Percentiles rank a stretch among this genome's conserved stretches.
Evolutionary conservation across 2,329 filamentous ascomycete species (phyloP).

Genomic region (Capronia americana): DNA sequence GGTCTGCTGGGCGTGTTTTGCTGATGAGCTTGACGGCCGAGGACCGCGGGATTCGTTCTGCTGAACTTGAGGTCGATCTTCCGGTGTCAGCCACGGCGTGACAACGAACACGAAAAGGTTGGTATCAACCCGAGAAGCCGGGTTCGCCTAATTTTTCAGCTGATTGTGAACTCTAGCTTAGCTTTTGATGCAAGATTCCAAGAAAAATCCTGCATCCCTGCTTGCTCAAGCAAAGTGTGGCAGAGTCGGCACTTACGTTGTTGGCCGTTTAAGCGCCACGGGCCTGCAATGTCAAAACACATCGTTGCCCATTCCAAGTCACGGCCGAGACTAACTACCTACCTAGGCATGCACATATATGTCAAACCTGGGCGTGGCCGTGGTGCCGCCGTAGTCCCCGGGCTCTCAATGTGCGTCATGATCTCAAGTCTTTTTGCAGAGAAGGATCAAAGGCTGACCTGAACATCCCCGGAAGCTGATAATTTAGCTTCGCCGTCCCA

Average conservation of each 20-base stretch:
- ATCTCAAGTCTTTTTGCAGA: neutral
- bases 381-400: neutral
- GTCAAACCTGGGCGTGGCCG: neutral
- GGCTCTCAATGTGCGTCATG: neutral
- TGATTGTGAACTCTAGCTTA: neutral
- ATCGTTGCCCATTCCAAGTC: neutral
- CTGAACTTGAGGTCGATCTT: neutral
- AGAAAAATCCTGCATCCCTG: neutral
- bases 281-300: neutral
- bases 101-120: neutral
- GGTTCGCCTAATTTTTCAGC: conserved; percentile 2
- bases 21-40: neutral
- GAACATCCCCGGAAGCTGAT: conserved; percentile 3
- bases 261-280: conserved; percentile 2
- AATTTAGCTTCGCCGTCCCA: neutral
- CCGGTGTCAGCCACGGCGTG: neutral
- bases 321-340: neutral
- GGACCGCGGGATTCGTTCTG: neutral
- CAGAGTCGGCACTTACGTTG: neutral
- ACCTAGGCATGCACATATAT: neutral
- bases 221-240: neutral
- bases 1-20: neutral
- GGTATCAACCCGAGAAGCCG: neutral
- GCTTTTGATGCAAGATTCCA: neutral
- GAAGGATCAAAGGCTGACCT: neutral